These are phyloP conservation scores for Fusarium sp. DNA, from an alignment of 2,329 filamentous ascomycete genomes.

Conservation along the genomic window DNA sequence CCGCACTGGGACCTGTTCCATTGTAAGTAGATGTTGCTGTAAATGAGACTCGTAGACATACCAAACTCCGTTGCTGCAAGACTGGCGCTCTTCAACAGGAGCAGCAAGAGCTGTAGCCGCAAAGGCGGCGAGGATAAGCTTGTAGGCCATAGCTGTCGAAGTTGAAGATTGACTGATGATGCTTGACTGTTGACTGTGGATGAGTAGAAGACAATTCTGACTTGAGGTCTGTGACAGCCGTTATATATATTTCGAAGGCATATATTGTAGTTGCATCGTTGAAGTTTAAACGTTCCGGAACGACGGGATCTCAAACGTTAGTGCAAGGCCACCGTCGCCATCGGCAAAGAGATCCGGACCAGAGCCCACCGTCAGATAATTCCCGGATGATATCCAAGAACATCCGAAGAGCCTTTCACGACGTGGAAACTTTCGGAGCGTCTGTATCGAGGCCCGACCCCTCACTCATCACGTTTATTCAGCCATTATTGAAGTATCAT, in stretches of 20 bases:
- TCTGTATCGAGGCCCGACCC: constrained; percentile 6
- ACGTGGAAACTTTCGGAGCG: constrained; percentile 16
- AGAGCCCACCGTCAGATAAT: background rate
- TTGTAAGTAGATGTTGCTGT: background rate
- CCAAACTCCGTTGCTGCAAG: constrained; percentile 35
- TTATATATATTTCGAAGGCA: constrained; percentile 12
- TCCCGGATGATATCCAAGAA: constrained; percentile 3
- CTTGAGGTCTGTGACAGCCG: background rate
- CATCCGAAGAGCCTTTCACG: background rate
- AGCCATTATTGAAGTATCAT: background rate
- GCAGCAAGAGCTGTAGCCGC: constrained; percentile 50
- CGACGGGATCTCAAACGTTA: constrained; percentile 19
- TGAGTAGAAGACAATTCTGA: background rate
- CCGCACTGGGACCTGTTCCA: constrained; percentile 54
- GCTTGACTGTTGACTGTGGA: constrained; percentile 3
- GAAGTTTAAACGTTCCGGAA: constrained; percentile 8
- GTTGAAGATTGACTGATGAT: background rate
- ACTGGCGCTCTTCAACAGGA: constrained; percentile 51
- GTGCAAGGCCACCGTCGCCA: background rate
- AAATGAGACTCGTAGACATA: background rate
- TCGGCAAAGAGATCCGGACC: background rate
- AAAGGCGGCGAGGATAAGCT: constrained; percentile 34
- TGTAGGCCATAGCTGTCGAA: constrained; percentile 23
- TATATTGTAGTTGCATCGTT: background rate
- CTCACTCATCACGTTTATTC: background rate